A percentile compares a stretch with the other conserved stretches of the same genome.
phyloP scores from a whole-genome alignment of 208 protist genomes.

The Leishmania aethiopica region DNA sequence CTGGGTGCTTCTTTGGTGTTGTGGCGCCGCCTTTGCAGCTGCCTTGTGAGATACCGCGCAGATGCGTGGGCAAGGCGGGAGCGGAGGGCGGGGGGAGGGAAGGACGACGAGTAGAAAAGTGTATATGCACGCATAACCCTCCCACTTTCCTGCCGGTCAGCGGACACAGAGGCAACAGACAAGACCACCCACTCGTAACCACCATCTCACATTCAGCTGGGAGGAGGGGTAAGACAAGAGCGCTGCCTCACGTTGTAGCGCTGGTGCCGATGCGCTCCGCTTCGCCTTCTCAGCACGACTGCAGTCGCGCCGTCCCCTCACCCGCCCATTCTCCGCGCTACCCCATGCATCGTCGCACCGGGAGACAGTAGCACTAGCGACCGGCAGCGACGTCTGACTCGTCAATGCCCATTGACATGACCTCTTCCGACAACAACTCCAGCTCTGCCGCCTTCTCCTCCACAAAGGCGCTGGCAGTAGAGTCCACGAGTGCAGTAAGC shows the following conservation, averaged over 20 bases:
- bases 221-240: not conserved
- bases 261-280: not conserved
- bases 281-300: not conserved
- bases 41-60: not conserved
- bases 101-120: not conserved
- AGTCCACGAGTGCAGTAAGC: conserved; percentile 59
- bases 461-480: conserved; percentile 58
- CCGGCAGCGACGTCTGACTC: conserved; percentile 58
- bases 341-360: not conserved
- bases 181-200: not conserved
- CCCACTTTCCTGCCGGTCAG: not conserved
- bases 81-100: not conserved
- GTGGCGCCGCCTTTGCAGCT: not conserved
- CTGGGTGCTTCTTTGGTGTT: not conserved
- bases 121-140: not conserved
- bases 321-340: not conserved
- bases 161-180: not conserved
- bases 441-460: conserved; percentile 80
- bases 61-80: not conserved
- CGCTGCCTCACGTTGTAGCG: not conserved
- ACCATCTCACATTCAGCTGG: not conserved
- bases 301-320: not conserved
- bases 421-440: conserved; percentile 67
- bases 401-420: conserved; percentile 87
- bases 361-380: not conserved